These are phyloP conservation scores for Knoxdaviesia capensis DNA, from an alignment of 2,329 filamentous ascomycete species.

Conservation along the genomic window DNA sequence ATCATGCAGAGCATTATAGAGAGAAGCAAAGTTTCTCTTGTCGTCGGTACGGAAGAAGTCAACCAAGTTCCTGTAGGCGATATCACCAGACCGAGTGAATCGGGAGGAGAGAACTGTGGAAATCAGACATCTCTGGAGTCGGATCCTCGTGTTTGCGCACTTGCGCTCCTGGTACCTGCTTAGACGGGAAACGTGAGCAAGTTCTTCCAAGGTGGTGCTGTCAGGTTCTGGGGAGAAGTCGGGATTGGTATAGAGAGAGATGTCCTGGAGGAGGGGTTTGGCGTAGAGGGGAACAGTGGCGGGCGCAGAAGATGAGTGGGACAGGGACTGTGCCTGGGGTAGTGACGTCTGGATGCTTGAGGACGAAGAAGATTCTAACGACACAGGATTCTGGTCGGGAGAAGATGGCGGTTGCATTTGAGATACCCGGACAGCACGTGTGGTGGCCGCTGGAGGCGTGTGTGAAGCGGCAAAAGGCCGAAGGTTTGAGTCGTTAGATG, in stretches of 20 bases:
- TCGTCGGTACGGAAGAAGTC: slow-evolving; percentile 64
- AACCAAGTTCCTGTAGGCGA: slow-evolving; percentile 54
- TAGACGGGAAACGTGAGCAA: slow-evolving; percentile 57
- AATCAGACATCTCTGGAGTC: slow-evolving; percentile 54
- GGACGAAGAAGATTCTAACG: no score
- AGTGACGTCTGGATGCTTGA: no score
- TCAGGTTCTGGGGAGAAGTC: slow-evolving; percentile 39
- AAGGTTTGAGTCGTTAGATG: no score
- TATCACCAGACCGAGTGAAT: slow-evolving; percentile 53
- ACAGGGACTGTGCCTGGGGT: no score
- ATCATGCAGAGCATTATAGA: slow-evolving; percentile 64
- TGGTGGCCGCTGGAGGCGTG: no score
- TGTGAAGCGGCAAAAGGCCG: no score
- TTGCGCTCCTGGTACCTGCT: slow-evolving; percentile 70
- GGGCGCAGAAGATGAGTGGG: not conserved
- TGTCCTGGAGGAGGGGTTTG: slow-evolving; percentile 40
- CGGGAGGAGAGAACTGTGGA: slow-evolving; percentile 57
- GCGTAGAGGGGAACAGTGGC: not conserved
- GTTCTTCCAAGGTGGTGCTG: slow-evolving; percentile 52
- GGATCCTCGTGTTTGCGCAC: slow-evolving; percentile 50
- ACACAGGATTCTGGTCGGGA: no score
- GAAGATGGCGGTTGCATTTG: no score
- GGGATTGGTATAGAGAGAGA: slow-evolving; percentile 44
- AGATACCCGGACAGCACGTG: no score
- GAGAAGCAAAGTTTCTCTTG: slow-evolving; percentile 52